Base-by-base conservation (phyloP, 495 filamentous ascomycete species). In the Collariella sp. region DNA sequence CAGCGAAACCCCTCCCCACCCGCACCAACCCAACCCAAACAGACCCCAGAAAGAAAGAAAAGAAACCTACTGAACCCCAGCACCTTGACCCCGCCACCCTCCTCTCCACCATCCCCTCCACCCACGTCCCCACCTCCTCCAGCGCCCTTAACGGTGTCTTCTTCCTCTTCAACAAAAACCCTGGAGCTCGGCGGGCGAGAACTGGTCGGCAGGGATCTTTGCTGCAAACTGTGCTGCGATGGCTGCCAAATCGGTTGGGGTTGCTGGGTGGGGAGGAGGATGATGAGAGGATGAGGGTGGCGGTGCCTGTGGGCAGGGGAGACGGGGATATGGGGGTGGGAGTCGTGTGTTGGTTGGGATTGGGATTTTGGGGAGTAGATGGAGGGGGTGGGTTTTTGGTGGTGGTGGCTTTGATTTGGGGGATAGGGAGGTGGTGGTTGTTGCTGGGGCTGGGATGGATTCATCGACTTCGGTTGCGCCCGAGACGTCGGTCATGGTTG, bases 131-230 rank as follows among this genome's bases (percentile, higher is more conserved):
- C 0, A 78, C 78, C 55, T 82, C 76, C 16, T 63, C 65, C n/a
- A 84, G 54, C 26, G 85, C 84, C 45, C 69, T 69, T 33, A 71
- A 66, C 15, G 85, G 84, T 36, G 73, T 71, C 61, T 80, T 82
- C 66, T 84, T 85, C 43, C 82, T 68, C 59, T 78, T 82, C 16
- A 88, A 65, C 23, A 88, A 62, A 62, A 87, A 2, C 82, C 83
- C 63, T 88, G 85, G 42, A 89, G 78, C 62, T 88, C 83, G 4
- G 85, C 86, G 0, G 85, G 84, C 7, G 78, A 80, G 60, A 88
- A 79, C 46, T 67, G 60, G 39, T 65, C 65, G 7, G 62, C 57
- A 9, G 81, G 79, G 43, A 83, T 73, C 45, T 67, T 67, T 1
- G 61, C 55, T 12, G 74, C 66, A 54, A 84, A 83, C 19, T 67